Conservation (phyloP, 78 protist species). For the Tieghemostelium lacteum region DNA sequence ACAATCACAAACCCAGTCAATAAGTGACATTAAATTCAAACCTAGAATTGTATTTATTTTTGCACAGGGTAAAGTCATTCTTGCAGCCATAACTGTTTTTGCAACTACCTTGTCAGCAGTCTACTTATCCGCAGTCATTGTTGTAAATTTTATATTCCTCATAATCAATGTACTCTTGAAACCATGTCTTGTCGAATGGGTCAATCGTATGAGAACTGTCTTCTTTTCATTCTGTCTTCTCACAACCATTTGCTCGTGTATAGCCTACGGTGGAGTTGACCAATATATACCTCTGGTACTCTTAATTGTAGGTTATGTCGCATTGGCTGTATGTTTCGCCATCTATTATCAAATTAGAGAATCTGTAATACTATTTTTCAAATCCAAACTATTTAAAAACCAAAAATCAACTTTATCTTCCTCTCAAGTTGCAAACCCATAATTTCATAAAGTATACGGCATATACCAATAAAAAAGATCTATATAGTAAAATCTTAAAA, state of each 20-base stretch:
- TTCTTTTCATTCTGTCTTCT: constrained; percentile 15
- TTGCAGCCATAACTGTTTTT: constrained; percentile 36
- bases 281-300: constrained; percentile 8
- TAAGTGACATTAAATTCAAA: constrained; percentile 64
- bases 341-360: constrained; percentile 14
- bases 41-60: constrained; percentile 68
- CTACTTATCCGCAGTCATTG: constrained; percentile 27
- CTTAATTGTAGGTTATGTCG: constrained; percentile 30
- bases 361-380: too few relatives aligned
- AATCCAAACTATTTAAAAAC: too few relatives aligned
- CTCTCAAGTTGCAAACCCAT: too few relatives aligned
- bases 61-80: constrained; percentile 41
- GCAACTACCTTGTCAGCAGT: constrained; percentile 11
- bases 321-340: background rate
- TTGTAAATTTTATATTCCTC: constrained; percentile 24
- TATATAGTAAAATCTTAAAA: too few relatives aligned
- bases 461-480: too few relatives aligned
- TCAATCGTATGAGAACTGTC: constrained; percentile 41
- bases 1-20: constrained; percentile 69
- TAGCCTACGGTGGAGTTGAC: background rate
- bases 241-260: constrained; percentile 36
- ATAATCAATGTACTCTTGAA: constrained; percentile 12
- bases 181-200: constrained; percentile 71
- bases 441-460: too few relatives aligned
- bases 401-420: too few relatives aligned